Evolutionary conservation across 225 moss, liverwort and hornwort species (phyloP), one percentile per base, ranked within the genome.

Genomic region (Sphagnum tenellum): DNA sequence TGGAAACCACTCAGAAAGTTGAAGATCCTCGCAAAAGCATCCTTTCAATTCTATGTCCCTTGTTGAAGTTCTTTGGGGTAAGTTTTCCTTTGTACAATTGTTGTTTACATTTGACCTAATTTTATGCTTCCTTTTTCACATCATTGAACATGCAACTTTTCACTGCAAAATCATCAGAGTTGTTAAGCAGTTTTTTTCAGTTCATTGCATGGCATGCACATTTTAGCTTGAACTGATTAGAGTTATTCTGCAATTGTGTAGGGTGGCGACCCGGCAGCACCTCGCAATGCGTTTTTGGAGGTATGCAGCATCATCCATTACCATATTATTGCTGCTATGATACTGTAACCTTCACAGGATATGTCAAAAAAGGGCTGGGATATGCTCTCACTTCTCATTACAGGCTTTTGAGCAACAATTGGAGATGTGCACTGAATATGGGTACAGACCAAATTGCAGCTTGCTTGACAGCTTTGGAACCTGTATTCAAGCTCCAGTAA

Each of bases 211-310:
- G 52, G 2, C 52, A 6, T 52, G 6, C 52, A 5, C 6, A 52
- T 6, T 5, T 52, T 9, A 52, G 9, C 52, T 52, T 52, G 7
- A 52, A 52, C 6, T 52, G 7, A 6, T 52, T 52, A 5, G 9
- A 52, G 2, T 9, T 52, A 6, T 52, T 9, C 52, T 52, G 52
- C 52, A 52, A 52, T 52, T 52, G 52, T 77, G 70, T 64, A 95
- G 95, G 91, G 95, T 75, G 89, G 95, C 8, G 95, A 96, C 73
- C 86, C 95, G 56, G 83, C 92, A 61, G 83, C 78, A 55, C 92
- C 95, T 49, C 82, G 89, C 48, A 96, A 92, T 73, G 78, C 82
- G 53, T 78, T 89, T 56, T 76, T 92, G 57, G 95, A 96, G 95
- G 95, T 92, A 75, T 56, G 49, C 29, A 5, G 44, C 53, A 14